Evolutionary conservation across 129 eudicot genomes (phyloP), one percentile per base, ranked within the genome.

Genomic region (Centella asiatica): DNA sequence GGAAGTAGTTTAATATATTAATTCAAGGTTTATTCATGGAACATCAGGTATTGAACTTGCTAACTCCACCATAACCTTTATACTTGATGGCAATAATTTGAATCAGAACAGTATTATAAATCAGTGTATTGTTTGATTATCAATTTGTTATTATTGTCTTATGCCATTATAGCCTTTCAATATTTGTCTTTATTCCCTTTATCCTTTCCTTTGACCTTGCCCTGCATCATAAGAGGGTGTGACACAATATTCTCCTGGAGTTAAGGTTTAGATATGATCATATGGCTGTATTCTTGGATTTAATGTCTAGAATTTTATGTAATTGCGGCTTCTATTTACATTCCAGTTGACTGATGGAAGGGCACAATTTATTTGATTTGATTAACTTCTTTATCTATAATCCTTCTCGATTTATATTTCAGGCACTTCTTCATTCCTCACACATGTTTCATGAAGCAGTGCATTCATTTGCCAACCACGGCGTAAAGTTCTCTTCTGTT

Each of bases 381-480:
- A 44, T 11, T 19, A 19, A 17, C 34, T 12, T 62, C 31, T 27
- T 37, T 20, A 42, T 37, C 9, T 13, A 17, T 61, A 67, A 23
- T 39, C 5, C 4, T 42, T 57, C 3, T 65, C 59, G 22, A n/a
- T 36, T 40, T 58, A 47, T 66, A 18, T 44, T 3, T 26, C 72
- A 89, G 97, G 97, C 97, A 26, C 89, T 89, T 66, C 97, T 89
- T 72, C 97, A 89, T 76, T 89, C 97, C 34, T 85, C 96, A 29
- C 96, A 88, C 69, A 84, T 88, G 94, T 88, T 78, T 56, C 89
- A 88, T 75, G 96, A 88, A 70, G 94, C 96, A 2, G 72, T 45
- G 66, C 83, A 80, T 61, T 66, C 76, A 22, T 88, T 88, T 69
- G 83, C 90, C 0, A 68, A 60, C 60, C 97, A 89, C 51, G 96